phyloP scores from a whole-genome alignment of 345 rosid genomes.

The Eucalyptus pauciflora region DNA sequence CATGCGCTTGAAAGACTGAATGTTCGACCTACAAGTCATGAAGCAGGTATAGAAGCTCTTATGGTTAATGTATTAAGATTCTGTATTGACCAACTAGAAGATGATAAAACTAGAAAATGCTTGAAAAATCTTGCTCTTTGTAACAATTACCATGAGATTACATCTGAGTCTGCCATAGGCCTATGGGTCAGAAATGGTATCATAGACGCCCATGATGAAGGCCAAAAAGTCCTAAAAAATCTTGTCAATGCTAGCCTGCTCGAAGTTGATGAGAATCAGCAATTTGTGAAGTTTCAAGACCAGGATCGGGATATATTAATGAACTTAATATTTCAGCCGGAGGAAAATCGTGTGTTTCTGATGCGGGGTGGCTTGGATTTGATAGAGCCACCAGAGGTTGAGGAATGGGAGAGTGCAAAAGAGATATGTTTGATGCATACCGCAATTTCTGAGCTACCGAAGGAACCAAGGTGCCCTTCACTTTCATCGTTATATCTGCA shows the following conservation, averaged over 20 bases:
- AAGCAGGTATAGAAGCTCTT: not conserved
- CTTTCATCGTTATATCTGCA: not conserved
- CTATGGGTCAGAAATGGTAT: not conserved
- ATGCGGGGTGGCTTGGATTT: not conserved
- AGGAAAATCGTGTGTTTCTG: not conserved
- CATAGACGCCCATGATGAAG: not conserved
- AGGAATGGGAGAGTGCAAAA: conserved; percentile 1
- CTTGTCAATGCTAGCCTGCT: not conserved
- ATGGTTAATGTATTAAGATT: not conserved
- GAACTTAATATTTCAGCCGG: not conserved
- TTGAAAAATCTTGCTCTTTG: not conserved
- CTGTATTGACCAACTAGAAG: not conserved
- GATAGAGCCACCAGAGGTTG: not conserved
- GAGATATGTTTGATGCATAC: not conserved
- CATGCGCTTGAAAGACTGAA: not conserved
- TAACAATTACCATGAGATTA: not conserved
- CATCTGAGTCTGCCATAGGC: not conserved
- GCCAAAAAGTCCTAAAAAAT: not conserved
- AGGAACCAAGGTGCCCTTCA: not conserved
- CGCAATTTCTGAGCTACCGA: too few relatives aligned
- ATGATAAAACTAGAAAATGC: not conserved
- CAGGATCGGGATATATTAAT: not conserved
- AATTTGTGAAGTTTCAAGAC: not conserved
- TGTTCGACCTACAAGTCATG: not conserved
- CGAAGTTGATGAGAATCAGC: not conserved